A percentile compares a stretch with the other conserved stretches of the same genome.
These are phyloP conservation scores for Mycena galericulata DNA, from an alignment of 768 basidiomycete species.

Conservation along the genomic window DNA sequence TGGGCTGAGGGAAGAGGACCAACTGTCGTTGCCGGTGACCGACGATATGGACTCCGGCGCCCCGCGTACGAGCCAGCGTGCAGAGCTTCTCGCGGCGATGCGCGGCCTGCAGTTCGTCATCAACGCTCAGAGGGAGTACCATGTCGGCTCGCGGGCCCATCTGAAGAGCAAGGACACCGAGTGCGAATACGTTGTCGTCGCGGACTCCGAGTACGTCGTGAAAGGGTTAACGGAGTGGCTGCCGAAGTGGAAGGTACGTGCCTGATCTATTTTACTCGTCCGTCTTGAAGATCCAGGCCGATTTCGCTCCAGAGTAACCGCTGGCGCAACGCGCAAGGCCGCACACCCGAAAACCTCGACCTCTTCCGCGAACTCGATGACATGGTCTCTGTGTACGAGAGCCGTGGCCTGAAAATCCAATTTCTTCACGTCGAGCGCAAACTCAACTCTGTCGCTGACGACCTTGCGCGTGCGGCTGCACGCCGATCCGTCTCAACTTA, in stretches of 20 bases:
- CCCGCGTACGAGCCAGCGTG: conserved; percentile 46
- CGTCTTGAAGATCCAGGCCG: background rate
- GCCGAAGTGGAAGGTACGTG: conserved; percentile 48
- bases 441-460: conserved; percentile 41
- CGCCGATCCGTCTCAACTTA: background rate
- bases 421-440: conserved; percentile 42
- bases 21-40: conserved; percentile 42
- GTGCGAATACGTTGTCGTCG: conserved; percentile 37
- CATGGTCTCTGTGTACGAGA: conserved; percentile 30
- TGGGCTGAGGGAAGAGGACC: conserved; percentile 32
- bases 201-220: conserved; percentile 51
- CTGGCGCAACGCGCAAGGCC: conserved; percentile 35
- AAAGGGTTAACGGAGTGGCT: conserved; percentile 51
- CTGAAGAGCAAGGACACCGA: background rate
- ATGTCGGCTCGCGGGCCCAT: background rate
- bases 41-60: conserved; percentile 36
- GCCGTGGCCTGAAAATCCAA: conserved; percentile 29
- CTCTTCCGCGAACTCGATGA: conserved; percentile 43
- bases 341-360: conserved; percentile 40
- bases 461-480: conserved; percentile 36
- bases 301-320: conserved; percentile 32
- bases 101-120: conserved; percentile 38
- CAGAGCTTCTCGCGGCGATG: conserved; percentile 48
- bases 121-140: background rate
- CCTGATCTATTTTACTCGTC: background rate